Evolutionary conservation across 768 basidiomycete genomes (phyloP), one percentile per base, ranked within the genome.

Genomic region (Kwoniella dendrophila): DNA sequence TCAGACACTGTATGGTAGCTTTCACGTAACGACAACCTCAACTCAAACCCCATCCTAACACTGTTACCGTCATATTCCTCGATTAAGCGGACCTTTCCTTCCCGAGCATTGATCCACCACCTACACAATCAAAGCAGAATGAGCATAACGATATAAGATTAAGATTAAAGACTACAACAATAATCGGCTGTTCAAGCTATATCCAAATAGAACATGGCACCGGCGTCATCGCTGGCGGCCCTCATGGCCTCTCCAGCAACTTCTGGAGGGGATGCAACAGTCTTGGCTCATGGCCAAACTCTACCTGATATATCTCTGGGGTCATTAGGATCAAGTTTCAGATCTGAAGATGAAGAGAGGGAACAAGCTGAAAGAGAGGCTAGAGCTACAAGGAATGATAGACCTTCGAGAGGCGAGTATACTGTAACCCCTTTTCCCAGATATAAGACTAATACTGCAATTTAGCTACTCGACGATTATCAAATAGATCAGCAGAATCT

Each of bases 291-390:
- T 32, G 74, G 74, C 18, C 68, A 68, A 64, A 75, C 74, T 1
- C 41, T 75, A 40, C 74, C 71, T 22, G 74, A 75, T 50, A 68
- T 75, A 12, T 69, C 74, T 3, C 66, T 75, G 4, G 74, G 70
- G 30, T 73, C 71, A 3, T 44, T 75, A 1, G 74, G 71, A 12
- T 75, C 74, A 12, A 70, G 69, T 34, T 75, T 75, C 61, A 45
- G 70, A 34, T 73, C 71, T 24, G 71, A 73, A 12, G 71, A 75
- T 20, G 69, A 72, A 33, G 61, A 53, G 55, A 32, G 60, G 49
- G 63, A 32, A 41, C 51, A 36, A 56, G 52, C 20, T 47, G 51
- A 12, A 30, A 16, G 22, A 40, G 66, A 29, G 2, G 55, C 36
- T 38, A 43, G 36, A 16, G 27, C 30, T 45, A 22, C 29, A 20